Conservation (phyloP, 495 filamentous ascomycete genomes). For the Friedmanniomyces simplex region DNA sequence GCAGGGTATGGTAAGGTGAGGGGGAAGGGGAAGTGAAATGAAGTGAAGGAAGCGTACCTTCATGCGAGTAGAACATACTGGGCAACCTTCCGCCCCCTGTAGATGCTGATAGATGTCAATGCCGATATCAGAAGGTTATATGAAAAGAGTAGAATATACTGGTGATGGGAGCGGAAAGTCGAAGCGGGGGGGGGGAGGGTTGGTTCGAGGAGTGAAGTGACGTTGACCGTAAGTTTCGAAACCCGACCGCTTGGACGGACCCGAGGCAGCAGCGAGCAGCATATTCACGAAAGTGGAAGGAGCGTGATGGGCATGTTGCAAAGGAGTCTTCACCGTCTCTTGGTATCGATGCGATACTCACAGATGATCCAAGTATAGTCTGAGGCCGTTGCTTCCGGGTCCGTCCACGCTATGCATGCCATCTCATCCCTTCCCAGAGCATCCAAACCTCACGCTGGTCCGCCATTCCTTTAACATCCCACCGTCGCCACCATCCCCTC, state of each 20-base stretch:
- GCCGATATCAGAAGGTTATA: neutral
- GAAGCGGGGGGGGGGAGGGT: neutral
- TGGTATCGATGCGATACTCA: neutral
- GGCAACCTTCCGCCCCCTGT: neutral
- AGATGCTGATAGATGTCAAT: neutral
- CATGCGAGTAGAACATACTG: constrained; percentile 84
- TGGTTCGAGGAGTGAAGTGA: constrained; percentile 4
- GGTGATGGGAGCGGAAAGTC: too few species aligned
- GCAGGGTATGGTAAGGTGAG: neutral
- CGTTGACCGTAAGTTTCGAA: neutral
- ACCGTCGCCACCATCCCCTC: neutral
- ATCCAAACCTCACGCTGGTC: too few species aligned
- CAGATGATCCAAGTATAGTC: too few species aligned
- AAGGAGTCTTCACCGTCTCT: neutral
- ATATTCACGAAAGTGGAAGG: neutral
- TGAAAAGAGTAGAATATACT: neutral
- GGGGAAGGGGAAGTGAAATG: neutral
- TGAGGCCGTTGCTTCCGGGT: too few species aligned
- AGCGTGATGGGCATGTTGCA: neutral
- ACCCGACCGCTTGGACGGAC: neutral
- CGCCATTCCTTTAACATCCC: neutral
- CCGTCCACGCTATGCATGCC: too few species aligned
- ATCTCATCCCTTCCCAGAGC: too few species aligned
- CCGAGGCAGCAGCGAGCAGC: too few species aligned
- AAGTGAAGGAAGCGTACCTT: constrained; percentile 48